Conservation (phyloP, 768 basidiomycete genomes). For the Sistotremastrum niveocremeum region DNA sequence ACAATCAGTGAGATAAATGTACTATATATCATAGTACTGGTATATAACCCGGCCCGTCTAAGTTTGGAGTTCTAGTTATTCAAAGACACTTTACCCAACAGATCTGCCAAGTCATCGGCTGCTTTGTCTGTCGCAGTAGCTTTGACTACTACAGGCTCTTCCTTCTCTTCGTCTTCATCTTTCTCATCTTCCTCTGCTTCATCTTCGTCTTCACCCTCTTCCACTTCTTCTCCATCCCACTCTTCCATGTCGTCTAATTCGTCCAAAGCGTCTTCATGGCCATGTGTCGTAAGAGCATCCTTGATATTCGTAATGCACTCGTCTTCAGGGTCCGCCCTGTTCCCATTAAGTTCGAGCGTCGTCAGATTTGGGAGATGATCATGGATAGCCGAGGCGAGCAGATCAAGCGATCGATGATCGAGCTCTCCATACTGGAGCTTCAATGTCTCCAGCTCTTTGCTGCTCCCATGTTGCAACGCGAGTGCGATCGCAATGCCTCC, state of each 20-base stretch:
- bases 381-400: slow-evolving; percentile 55
- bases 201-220: slow-evolving; percentile 17
- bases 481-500: slow-evolving; percentile 58
- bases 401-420: slow-evolving; percentile 48
- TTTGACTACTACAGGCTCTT: neutral
- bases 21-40: too few species aligned
- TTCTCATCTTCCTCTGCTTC: slow-evolving; percentile 14
- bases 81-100: slow-evolving; percentile 44
- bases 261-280: slow-evolving; percentile 29
- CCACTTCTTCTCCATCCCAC: slow-evolving; percentile 21
- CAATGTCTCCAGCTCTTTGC: slow-evolving; percentile 58
- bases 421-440: slow-evolving; percentile 91
- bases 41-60: too few species aligned
- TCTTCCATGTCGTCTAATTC: slow-evolving; percentile 33
- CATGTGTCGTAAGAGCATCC: slow-evolving; percentile 25
- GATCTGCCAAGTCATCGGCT: slow-evolving; percentile 48
- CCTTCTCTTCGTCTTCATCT: slow-evolving; percentile 5
- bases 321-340: slow-evolving; percentile 29
- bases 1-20: too few species aligned
- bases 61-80: too few species aligned
- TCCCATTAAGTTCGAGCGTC: slow-evolving; percentile 79
- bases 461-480: slow-evolving; percentile 53
- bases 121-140: slow-evolving; percentile 17
- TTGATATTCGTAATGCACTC: slow-evolving; percentile 28
- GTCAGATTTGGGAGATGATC: slow-evolving; percentile 44